Evolutionary conservation across 768 basidiomycete species (phyloP).

Genomic region (Russula sp.): DNA sequence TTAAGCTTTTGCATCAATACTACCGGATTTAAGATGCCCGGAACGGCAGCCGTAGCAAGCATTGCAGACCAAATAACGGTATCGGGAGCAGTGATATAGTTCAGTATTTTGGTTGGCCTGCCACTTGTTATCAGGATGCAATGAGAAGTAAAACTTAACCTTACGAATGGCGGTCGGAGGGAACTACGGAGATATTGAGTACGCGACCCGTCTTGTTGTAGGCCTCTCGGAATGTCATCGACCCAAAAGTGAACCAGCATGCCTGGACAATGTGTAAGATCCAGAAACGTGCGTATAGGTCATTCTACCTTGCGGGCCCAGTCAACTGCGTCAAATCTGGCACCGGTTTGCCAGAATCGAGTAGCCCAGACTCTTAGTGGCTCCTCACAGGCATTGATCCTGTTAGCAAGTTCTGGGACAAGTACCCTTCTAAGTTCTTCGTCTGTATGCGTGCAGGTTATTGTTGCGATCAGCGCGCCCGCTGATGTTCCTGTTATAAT

Average conservation of each 20-base stretch:
- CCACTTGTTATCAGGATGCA: constrained; percentile 17
- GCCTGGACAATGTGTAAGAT: constrained; percentile 38
- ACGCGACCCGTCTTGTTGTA: constrained; percentile 89
- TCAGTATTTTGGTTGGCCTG: constrained; percentile 91
- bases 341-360: constrained; percentile 79
- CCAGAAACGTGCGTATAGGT: not conserved
- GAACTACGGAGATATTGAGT: constrained; percentile 89
- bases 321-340: constrained; percentile 82
- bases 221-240: constrained; percentile 92
- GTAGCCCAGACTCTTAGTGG: constrained; percentile 58
- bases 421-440: constrained; percentile 74
- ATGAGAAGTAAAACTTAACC: constrained; percentile 20
- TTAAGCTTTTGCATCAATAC: constrained; percentile 88
- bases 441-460: constrained; percentile 84
- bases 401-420: constrained; percentile 76
- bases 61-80: constrained; percentile 76
- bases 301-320: constrained; percentile 82
- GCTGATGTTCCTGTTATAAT: constrained; percentile 95
- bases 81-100: constrained; percentile 95
- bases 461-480: constrained; percentile 68
- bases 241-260: constrained; percentile 86
- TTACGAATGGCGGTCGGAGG: constrained; percentile 81
- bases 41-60: constrained; percentile 89
- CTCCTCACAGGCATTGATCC: constrained; percentile 78
- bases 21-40: constrained; percentile 92